A percentile compares a stretch with the other conserved stretches of the same genome.
Conservation (phyloP, 768 basidiomycete species). For the Candolleomyces efflorescens region DNA sequence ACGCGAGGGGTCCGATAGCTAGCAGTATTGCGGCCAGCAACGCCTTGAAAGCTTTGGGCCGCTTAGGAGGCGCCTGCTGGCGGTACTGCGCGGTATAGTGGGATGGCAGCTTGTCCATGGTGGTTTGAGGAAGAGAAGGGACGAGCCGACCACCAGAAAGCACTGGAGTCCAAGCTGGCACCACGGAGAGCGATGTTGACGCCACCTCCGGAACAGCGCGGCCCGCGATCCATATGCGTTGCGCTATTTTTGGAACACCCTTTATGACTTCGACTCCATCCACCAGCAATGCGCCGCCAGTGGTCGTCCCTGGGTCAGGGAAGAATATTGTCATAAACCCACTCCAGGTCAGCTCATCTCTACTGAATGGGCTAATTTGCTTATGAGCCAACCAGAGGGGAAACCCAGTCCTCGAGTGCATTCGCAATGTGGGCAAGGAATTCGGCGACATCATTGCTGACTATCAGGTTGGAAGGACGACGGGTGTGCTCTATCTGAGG, state of each 20-base stretch:
- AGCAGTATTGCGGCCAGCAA: constrained; percentile 21
- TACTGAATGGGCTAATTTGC: background rate
- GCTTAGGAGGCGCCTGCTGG: constrained; percentile 3
- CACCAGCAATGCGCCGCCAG: constrained; percentile 29
- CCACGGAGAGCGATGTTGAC: too few relatives aligned
- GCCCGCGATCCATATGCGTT: background rate
- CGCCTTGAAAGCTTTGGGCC: constrained; percentile 13
- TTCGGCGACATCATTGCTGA: constrained; percentile 92
- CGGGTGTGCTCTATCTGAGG: constrained; percentile 92
- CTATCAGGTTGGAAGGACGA: constrained; percentile 94
- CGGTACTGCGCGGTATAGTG: constrained; percentile 13
- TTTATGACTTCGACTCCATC: constrained; percentile 9
- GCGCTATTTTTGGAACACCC: background rate
- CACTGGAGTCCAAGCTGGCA: too few relatives aligned
- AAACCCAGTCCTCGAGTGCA: constrained; percentile 84
- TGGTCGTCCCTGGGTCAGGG: constrained; percentile 59
- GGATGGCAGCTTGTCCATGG: constrained; percentile 33
- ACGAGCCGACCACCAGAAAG: background rate
- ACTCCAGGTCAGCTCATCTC: constrained; percentile 41
- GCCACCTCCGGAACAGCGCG: background rate
- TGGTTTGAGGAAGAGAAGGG: constrained; percentile 7
- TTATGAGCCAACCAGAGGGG: constrained; percentile 49
- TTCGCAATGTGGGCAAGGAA: constrained; percentile 89
- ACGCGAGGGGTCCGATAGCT: constrained; percentile 20
- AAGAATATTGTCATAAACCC: constrained; percentile 64